These are phyloP conservation scores for Auxenochlorella protothecoides DNA, from an alignment of 139 green algal species.

Conservation along the genomic window DNA sequence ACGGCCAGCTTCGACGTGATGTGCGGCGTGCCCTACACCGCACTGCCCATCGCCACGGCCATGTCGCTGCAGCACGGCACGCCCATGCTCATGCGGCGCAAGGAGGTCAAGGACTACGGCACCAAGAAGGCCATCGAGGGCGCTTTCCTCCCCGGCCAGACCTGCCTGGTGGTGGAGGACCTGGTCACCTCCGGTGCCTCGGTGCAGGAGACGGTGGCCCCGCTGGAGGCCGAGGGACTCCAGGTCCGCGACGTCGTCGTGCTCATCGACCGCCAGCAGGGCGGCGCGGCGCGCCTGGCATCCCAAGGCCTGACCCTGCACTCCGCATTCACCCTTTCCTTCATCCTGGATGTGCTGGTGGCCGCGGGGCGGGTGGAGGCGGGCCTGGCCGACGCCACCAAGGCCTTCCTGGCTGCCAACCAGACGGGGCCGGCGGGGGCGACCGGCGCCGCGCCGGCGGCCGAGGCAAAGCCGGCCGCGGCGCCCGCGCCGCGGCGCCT, in stretches of 20 bases:
- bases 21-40: conserved; percentile 98
- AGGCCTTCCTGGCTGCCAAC: conserved; percentile 83
- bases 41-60: conserved; percentile 93
- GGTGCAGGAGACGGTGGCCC: conserved; percentile 94
- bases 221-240: conserved; percentile 73
- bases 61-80: conserved; percentile 79
- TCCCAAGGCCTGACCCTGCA: conserved; percentile 71
- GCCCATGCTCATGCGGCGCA: conserved; percentile 90
- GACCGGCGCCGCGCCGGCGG: conserved; percentile 8
- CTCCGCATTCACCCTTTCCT: conserved; percentile 45
- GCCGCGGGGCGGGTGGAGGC: conserved; percentile 45
- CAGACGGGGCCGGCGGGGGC: conserved; percentile 56
- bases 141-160: conserved; percentile 75
- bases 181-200: conserved; percentile 90
- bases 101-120: conserved; percentile 97
- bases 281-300: conserved; percentile 64
- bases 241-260: conserved; percentile 78
- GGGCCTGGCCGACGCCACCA: conserved; percentile 17
- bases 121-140: conserved; percentile 98
- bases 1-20: conserved; percentile 82
- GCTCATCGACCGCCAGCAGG: conserved; percentile 97
- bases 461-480: conserved; percentile 7
- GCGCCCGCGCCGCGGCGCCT: conserved; percentile 29
- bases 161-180: conserved; percentile 95
- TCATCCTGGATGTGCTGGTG: conserved; percentile 54